Evolutionary conservation across 2,329 filamentous ascomycete genomes (phyloP), one percentile per base, ranked within the genome.

Genomic region (Claviceps pusilla): DNA sequence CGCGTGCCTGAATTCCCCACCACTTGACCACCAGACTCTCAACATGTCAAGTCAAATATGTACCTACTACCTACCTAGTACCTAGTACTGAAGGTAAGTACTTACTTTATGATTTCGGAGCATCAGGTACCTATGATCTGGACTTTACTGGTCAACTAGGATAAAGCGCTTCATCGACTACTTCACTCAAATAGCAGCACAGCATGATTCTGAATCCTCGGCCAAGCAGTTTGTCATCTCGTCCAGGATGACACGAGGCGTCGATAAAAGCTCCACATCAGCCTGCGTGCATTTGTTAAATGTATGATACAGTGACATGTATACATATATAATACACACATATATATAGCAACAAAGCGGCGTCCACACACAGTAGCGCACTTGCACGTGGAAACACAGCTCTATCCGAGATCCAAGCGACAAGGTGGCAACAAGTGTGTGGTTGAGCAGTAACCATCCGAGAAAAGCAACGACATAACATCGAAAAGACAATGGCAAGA

Each of bases 331-430:
- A 46, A 37, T 37, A 12, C 11, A 37, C 11, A 37, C 11, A 14
- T 51, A 24, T 54, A 46, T 54, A 51, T 35, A 51, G 9, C 24
- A 33, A 46, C 45, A 50, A 31, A 37, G 24, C 41, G 24, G 12
- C 41, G 14, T n/a, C 24, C 43, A 48, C 3, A 42, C n/a, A 48
- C 29, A 33, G 11, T 39, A 39, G 50, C 29, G 19, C 7, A 43
- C 3, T 24, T 24, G 24, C 24, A 24, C 24, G 24, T 28, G 14
- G n/a, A 4, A 52, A 39, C 41, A 48, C 14, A 39, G 33, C 19
- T 56, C 52, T 54, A 56, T 57, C 19, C 39, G 10, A 24, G 39
- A 16, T 19, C 48, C 12, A 6, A 43, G 39, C 47, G 29, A 50
- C 47, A 28, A 45, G 42, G 28, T 31, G 35, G 16, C 33, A 19